Conservation (phyloP, 2,329 filamentous ascomycete species). For the Fusarium sambucinum region DNA sequence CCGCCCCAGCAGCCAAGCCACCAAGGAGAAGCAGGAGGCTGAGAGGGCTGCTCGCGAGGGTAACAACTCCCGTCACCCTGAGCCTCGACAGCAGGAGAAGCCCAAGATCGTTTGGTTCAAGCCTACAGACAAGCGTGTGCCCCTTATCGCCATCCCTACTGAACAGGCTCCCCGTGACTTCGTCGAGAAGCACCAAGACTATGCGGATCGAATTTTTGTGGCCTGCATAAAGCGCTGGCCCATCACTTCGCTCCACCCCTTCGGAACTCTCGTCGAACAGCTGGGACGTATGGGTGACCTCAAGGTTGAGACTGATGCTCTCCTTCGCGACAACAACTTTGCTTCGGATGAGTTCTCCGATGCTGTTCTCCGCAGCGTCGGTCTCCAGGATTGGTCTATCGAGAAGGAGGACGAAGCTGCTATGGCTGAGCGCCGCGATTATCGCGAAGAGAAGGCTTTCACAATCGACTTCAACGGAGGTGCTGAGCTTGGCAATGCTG, state of each 20-base stretch:
- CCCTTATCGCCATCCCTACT: slow-evolving; percentile 96
- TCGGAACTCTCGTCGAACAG: slow-evolving; percentile 96
- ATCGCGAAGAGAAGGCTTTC: slow-evolving; percentile 88
- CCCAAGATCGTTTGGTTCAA: slow-evolving; percentile 99
- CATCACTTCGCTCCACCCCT: slow-evolving; percentile 98
- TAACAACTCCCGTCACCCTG: slow-evolving; percentile 75
- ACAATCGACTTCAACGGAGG: slow-evolving; percentile 92
- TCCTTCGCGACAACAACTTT: slow-evolving; percentile 98
- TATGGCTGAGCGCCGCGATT: slow-evolving; percentile 83
- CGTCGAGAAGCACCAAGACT: slow-evolving; percentile 97
- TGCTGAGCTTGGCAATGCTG: slow-evolving; percentile 89
- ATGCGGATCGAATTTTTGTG: slow-evolving; percentile 97
- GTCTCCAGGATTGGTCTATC: slow-evolving; percentile 91
- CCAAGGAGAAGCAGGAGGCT: slow-evolving; percentile 99
- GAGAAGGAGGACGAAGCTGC: slow-evolving; percentile 82
- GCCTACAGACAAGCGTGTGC: slow-evolving; percentile 98
- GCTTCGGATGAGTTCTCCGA: slow-evolving; percentile 97
- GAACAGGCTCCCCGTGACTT: slow-evolving; percentile 98
- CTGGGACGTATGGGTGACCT: slow-evolving; percentile 97
- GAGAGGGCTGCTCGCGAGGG: slow-evolving; percentile 93
- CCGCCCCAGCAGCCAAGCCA: slow-evolving; percentile 96
- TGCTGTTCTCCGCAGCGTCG: slow-evolving; percentile 92
- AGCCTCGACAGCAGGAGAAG: slow-evolving; percentile 87
- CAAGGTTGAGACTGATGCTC: slow-evolving; percentile 96
- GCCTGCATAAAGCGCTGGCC: slow-evolving; percentile 99